These are phyloP conservation scores for Chrysochromulina parva DNA, from an alignment of 78 protist genomes.

Conservation along the genomic window DNA sequence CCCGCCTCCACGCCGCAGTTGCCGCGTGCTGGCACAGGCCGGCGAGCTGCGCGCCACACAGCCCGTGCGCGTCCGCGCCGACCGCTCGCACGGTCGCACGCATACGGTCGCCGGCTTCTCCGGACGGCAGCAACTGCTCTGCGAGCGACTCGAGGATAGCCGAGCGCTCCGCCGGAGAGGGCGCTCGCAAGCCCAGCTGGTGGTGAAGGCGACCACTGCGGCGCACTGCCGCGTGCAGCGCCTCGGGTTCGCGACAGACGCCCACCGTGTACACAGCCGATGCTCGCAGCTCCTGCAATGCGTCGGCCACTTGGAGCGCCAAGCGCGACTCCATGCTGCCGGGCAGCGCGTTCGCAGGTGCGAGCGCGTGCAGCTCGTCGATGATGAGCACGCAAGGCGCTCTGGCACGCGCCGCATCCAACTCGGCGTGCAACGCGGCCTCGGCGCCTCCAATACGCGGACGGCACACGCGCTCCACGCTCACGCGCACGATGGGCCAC, in stretches of 20 bases:
- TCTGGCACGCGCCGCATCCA: no score
- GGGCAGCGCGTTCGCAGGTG: no score
- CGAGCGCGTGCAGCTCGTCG: slow-evolving; percentile 6
- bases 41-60: slow-evolving; percentile 33
- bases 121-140: not conserved
- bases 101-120: not conserved
- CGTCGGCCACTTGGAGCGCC: slow-evolving; percentile 88
- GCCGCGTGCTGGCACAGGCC: slow-evolving; percentile 36
- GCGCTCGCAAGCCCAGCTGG: slow-evolving; percentile 74
- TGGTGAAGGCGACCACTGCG: slow-evolving; percentile 93
- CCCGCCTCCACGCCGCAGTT: not conserved
- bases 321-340: slow-evolving; percentile 47
- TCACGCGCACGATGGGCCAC: no score
- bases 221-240: slow-evolving; percentile 85
- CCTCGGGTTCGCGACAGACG: slow-evolving; percentile 94
- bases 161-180: slow-evolving; percentile 65
- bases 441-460: no score
- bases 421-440: no score
- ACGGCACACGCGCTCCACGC: no score
- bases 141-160: not conserved
- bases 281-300: slow-evolving; percentile 14
- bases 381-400: not conserved
- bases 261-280: slow-evolving; percentile 79
- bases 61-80: not conserved
- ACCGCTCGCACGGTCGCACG: not conserved